Base-by-base conservation (phyloP, 306 rosid genomes). In the Bauhinia variegata region DNA sequence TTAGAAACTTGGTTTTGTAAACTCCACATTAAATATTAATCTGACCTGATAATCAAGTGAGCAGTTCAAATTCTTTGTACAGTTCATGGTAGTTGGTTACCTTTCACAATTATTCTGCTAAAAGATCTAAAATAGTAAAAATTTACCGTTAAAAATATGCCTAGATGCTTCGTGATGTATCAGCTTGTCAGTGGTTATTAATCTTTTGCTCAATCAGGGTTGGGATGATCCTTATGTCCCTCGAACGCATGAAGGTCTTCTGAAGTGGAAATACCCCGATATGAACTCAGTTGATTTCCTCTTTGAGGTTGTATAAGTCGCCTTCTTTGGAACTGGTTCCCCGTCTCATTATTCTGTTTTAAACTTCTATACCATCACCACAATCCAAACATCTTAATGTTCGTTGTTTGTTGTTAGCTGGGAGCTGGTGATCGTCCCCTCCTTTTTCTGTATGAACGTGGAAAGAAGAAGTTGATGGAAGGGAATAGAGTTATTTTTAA, bases 221-320 rank as follows among this genome's bases (percentile, higher is more conserved):
- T 93, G 98, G 97, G 98, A 93, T 82, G 98, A 93, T 86, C 95
- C 98, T 19, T 89, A 89, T 72, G 78, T 88, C 76, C 96, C 96
- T 50, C 97, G 98, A 68, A 93, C 98, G n/a, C 98, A 93, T 75
- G 97, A 88, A 84, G 98, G 98, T 44, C 98, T 93, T 78, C 74
- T 93, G 80, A 93, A 89, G 81, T 93, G 98, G 98, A 93, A 93
- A 78, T 90, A 83, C 77, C 80, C 95, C 14, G 82, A 84, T 48
- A 78, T 93, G 98, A 93, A 93, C 87, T 86, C 98, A 23, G 91
- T 93, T 48, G 98, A 93, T 80, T 93, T 93, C 73, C 84, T 84
- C 14, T 93, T 68, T 18, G 98, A 93, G 98, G 98, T 93, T 59
- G 84, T 82, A 52, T 36, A 17, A 53, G 57, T 54, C 32, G 33